A percentile compares a stretch with the other conserved stretches of the same genome.
phyloP scores from a whole-genome alignment of 2,329 filamentous ascomycete species.

The Sporothrix mexicana region DNA sequence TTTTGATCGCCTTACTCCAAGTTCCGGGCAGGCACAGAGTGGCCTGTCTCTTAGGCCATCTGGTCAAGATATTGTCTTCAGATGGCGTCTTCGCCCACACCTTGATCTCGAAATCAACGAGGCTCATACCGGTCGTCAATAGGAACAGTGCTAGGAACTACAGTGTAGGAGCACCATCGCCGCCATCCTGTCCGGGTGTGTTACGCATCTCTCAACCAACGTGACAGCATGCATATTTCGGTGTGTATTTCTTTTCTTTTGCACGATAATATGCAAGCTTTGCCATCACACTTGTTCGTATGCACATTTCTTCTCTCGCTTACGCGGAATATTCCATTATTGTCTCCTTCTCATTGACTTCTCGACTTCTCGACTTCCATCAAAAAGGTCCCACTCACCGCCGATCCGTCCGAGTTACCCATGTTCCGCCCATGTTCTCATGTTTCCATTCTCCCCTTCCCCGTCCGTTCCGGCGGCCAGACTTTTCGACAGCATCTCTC shows the following conservation, averaged over 20 bases:
- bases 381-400: background rate
- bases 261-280: background rate
- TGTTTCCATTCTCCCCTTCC: constrained; percentile 17
- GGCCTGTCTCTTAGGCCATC: background rate
- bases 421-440: background rate
- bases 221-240: constrained; percentile 21
- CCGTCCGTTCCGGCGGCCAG: constrained; percentile 17
- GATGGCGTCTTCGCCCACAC: background rate
- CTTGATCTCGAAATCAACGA: background rate
- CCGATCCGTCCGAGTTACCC: constrained; percentile 10
- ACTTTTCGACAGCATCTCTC: background rate
- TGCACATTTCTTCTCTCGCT: background rate
- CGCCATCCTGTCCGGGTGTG: background rate
- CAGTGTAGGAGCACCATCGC: background rate
- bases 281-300: too few relatives aligned
- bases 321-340: background rate
- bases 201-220: background rate
- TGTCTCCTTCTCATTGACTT: background rate
- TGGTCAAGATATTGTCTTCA: background rate
- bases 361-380: background rate
- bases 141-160: background rate
- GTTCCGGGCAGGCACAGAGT: background rate
- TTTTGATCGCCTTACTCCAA: background rate
- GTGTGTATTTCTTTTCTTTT: background rate
- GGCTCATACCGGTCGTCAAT: background rate